Conservation (phyloP, 139 green algal genomes). For the Mychonastes homosphaera region DNA sequence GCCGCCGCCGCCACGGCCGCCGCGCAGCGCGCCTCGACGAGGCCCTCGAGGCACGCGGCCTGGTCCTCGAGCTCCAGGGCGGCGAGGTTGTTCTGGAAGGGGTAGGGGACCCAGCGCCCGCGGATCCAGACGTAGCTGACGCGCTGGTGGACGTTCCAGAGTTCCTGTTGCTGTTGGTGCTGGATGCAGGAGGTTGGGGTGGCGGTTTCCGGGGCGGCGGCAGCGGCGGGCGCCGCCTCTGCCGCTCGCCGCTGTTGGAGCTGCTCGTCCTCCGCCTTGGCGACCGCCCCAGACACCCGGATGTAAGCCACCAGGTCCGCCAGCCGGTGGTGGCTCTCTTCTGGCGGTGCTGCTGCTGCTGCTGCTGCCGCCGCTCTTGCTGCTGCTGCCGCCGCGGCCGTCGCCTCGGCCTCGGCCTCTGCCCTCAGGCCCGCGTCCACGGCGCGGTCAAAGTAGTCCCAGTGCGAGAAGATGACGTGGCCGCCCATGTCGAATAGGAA, state of each 20-base stretch:
- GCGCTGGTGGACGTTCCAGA: constrained; percentile 77
- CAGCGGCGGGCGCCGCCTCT: no score
- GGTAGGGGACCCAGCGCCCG: constrained; percentile 77
- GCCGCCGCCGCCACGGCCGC: no score
- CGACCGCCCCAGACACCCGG: no score
- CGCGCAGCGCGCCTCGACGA: constrained; percentile 84
- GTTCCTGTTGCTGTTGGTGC: constrained; percentile 7
- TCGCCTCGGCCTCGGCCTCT: no score
- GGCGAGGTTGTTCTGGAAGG: constrained; percentile 88
- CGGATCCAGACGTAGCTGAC: constrained; percentile 82
- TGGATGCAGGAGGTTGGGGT: background rate
- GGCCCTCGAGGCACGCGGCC: constrained; percentile 68
- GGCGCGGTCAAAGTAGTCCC: constrained; percentile 85
- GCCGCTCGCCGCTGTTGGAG: no score
- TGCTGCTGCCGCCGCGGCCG: background rate
- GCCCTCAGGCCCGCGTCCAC: constrained; percentile 37
- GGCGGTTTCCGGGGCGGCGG: background rate
- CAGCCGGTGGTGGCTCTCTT: no score
- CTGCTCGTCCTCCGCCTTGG: no score
- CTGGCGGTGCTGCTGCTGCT: no score
- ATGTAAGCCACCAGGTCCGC: no score
- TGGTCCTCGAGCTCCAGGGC: constrained; percentile 74
- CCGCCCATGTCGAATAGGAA: constrained; percentile 93
- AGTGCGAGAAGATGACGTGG: constrained; percentile 89
- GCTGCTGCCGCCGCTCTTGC: background rate